Conservation (phyloP, 352 stramenopile genomes). For the Globisporangium sylvaticum region DNA sequence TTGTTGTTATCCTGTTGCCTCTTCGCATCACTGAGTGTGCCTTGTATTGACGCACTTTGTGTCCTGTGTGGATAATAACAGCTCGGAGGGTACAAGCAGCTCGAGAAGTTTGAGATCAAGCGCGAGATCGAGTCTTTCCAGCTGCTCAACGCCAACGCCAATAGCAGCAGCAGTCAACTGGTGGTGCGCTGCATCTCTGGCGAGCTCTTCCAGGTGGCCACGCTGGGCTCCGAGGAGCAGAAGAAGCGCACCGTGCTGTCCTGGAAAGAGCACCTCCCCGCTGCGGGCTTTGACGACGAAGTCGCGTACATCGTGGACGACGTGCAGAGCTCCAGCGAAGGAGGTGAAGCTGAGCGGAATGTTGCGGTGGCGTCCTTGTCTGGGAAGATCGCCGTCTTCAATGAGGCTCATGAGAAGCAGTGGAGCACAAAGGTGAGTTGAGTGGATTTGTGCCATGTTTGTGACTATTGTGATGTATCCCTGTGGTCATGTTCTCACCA, state of each 20-base stretch:
- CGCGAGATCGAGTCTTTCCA: constrained; percentile 59
- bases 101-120: constrained; percentile 49
- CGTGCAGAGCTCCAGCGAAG: constrained; percentile 19
- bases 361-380: constrained; percentile 36
- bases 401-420: constrained; percentile 27
- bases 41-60: not conserved
- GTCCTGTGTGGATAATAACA: constrained; percentile 9
- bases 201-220: constrained; percentile 40
- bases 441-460: not conserved
- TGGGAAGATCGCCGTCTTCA: constrained; percentile 36
- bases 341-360: constrained; percentile 13
- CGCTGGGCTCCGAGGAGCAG: constrained; percentile 10
- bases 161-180: constrained; percentile 19
- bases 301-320: constrained; percentile 45
- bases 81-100: constrained; percentile 45
- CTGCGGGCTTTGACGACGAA: constrained; percentile 16
- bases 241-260: constrained; percentile 21
- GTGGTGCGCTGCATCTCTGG: constrained; percentile 50
- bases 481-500: not conserved
- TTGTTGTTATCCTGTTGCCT: not conserved
- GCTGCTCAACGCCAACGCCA: constrained; percentile 15
- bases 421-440: constrained; percentile 46
- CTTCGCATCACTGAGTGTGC: not conserved
- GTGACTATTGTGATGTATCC: not conserved
- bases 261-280: constrained; percentile 30